A percentile compares a stretch with the other conserved stretches of the same genome.
These are phyloP conservation scores for Phoma sp. DNA, from an alignment of 2,329 filamentous ascomycete species.

Conservation along the genomic window DNA sequence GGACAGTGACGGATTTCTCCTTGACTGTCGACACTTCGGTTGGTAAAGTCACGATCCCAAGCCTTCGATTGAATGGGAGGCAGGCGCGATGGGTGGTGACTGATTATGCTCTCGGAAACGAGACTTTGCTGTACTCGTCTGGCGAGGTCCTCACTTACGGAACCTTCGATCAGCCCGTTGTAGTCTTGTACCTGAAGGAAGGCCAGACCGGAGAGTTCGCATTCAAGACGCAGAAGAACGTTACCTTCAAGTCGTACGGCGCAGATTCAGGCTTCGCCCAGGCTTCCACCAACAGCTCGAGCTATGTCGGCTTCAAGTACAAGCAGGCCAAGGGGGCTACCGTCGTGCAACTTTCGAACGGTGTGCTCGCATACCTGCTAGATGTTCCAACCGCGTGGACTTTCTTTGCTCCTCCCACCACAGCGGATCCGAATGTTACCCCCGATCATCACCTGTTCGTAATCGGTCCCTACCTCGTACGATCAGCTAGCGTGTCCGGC, in stretches of 20 bases:
- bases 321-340: conserved; percentile 56
- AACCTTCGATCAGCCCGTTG: conserved; percentile 54
- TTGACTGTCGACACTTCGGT: conserved; percentile 57
- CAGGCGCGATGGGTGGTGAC: conserved; percentile 63
- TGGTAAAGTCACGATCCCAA: conserved; percentile 53
- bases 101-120: conserved; percentile 58
- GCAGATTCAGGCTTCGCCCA: conserved; percentile 44
- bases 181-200: conserved; percentile 58
- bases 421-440: conserved; percentile 52
- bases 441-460: conserved; percentile 53
- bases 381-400: conserved; percentile 62
- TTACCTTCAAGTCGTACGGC: conserved; percentile 53
- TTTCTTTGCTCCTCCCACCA: conserved; percentile 62
- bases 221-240: conserved; percentile 50
- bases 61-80: conserved; percentile 58
- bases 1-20: conserved; percentile 54
- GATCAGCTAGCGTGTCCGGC: conserved; percentile 50
- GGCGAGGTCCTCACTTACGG: conserved; percentile 60
- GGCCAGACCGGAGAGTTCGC: conserved; percentile 60
- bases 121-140: conserved; percentile 59
- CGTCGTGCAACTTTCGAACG: conserved; percentile 58
- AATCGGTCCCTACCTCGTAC: conserved; percentile 38
- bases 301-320: conserved; percentile 50
- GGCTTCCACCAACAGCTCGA: conserved; percentile 23
- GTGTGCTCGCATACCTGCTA: conserved; percentile 59